Evolutionary conservation across 371 early-diverging fungal species (phyloP).

Genomic region (Dipsacomyces acuminosporus): DNA sequence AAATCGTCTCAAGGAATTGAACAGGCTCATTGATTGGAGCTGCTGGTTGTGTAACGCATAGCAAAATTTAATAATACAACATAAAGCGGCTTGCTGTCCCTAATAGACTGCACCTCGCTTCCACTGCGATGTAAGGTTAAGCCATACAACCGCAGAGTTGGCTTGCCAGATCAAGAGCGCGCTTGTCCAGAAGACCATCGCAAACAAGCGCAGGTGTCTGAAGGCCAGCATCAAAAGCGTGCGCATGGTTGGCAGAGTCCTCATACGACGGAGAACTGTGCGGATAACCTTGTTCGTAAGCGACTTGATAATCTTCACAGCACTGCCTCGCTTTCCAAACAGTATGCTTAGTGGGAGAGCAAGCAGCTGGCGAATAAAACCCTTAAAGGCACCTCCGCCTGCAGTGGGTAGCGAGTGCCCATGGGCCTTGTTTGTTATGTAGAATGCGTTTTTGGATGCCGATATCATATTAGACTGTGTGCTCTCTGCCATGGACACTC

Average conservation of each 20-base stretch:
- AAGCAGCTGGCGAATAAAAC: conserved; percentile 14
- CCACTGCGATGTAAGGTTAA: conserved; percentile 21
- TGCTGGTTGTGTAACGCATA: too few species aligned
- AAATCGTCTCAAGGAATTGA: too few species aligned
- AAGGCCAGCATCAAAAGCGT: conserved; percentile 31
- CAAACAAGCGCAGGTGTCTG: conserved; percentile 30
- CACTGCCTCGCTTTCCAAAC: conserved; percentile 19
- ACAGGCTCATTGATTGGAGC: too few species aligned
- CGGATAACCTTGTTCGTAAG: conserved; percentile 4
- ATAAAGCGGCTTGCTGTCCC: too few species aligned
- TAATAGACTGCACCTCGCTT: conserved; percentile 12
- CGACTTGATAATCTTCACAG: not conserved
- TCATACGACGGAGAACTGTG: conserved; percentile 7
- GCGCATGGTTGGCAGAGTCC: conserved; percentile 2
- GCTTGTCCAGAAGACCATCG: conserved; percentile 32
- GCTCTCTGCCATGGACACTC: conserved; percentile 17
- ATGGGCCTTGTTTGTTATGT: not conserved
- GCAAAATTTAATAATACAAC: too few species aligned
- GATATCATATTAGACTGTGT: not conserved
- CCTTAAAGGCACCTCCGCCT: not conserved
- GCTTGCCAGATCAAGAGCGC: conserved; percentile 37
- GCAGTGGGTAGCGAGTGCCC: too few species aligned
- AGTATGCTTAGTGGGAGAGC: conserved; percentile 28
- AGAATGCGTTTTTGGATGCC: not conserved
- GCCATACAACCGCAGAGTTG: conserved; percentile 34